Evolutionary conservation across 495 filamentous ascomycete genomes (phyloP), one percentile per base, ranked within the genome.

Genomic region (Penicillium alfredii): DNA sequence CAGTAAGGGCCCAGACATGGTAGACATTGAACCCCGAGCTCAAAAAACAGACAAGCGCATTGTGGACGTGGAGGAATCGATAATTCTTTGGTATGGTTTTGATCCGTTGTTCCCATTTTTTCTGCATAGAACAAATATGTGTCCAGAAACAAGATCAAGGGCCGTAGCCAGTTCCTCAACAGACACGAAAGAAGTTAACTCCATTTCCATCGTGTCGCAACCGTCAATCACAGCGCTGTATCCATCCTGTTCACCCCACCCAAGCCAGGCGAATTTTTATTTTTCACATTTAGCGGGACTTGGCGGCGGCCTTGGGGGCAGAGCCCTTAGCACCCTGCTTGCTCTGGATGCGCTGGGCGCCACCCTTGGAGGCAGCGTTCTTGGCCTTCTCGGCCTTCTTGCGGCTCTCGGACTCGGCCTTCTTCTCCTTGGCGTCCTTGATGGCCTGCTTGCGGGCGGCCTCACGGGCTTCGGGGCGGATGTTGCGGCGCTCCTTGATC

Each of bases 301-400:
- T 89, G 69, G 86, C 84, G 57, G 80, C 74, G 45, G 86, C 80
- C 83, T 97, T 97, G 51, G 68, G 66, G 49, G 79, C 78, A 55
- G 88, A 79, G 52, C 93, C 92, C 79, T 92, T 94, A 20, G 87
- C 86, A 49, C 88, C 88, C 79, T 94, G 88, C 84, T 99, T 99
- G 75, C 86, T 84, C 64, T 80, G 74, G 66, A 94, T 85, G 61
- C 81, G 75, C 58, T 74, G 68, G 42, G 73, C 72, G 72, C 86
- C 74, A 49, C 88, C 89, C 71, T 83, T 81, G 28, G 56, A 47
- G 42, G 82, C 78, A 44, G 89, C 92, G 53, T 47, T 74, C 86
- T 97, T 99, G 49, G 92, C 92, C 87, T 99, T 99, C 72, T 97
- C 93, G 27, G 83, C 81, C 86, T 96, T 97, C 87, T 99, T 99